Evolutionary conservation across 2,329 filamentous ascomycete genomes (phyloP).

Genomic region (Tolypocladium endophyticum): DNA sequence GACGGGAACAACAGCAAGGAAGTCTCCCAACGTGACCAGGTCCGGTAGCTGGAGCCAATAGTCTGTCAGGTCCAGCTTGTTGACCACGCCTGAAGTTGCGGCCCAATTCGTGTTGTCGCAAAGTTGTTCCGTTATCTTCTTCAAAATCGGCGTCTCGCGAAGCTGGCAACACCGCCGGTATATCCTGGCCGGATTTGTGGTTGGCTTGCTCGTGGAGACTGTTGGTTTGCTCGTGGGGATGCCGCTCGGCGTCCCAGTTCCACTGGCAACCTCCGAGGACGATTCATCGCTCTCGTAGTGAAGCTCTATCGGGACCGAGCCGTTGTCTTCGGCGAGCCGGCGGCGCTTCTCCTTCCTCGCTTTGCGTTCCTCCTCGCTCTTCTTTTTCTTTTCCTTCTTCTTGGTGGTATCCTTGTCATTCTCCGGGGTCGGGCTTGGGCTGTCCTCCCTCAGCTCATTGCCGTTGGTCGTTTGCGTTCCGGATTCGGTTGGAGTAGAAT

Average conservation of each 20-base stretch:
- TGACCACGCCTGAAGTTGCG: slow-evolving; percentile 62
- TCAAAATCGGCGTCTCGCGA: slow-evolving; percentile 82
- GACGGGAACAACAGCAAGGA: slow-evolving; percentile 85
- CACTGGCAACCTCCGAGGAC: slow-evolving; percentile 21
- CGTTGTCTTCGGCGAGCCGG: slow-evolving; percentile 77
- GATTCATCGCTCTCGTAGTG: slow-evolving; percentile 60
- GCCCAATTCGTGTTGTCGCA: slow-evolving; percentile 57
- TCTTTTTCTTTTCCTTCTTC: slow-evolving; percentile 95
- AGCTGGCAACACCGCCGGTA: slow-evolving; percentile 92
- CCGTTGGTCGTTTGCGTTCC: background rate
- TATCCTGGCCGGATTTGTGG: slow-evolving; percentile 83
- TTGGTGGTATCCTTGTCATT: slow-evolving; percentile 39
- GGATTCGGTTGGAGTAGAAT: background rate
- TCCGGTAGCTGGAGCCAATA: slow-evolving; percentile 78
- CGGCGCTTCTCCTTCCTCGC: slow-evolving; percentile 85
- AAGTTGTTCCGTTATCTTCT: slow-evolving; percentile 85
- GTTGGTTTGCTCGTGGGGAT: slow-evolving; percentile 50
- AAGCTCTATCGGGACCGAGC: slow-evolving; percentile 75
- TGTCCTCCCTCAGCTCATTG: slow-evolving; percentile 8
- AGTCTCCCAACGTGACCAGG: slow-evolving; percentile 81
- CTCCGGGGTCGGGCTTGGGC: slow-evolving; percentile 14
- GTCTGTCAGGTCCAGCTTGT: slow-evolving; percentile 72
- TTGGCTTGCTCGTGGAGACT: slow-evolving; percentile 45
- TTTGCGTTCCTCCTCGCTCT: slow-evolving; percentile 84
- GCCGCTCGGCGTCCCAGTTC: slow-evolving; percentile 10